phyloP scores from a whole-genome alignment of 306 rosid species.

The Herpetospermum pedunculosum region DNA sequence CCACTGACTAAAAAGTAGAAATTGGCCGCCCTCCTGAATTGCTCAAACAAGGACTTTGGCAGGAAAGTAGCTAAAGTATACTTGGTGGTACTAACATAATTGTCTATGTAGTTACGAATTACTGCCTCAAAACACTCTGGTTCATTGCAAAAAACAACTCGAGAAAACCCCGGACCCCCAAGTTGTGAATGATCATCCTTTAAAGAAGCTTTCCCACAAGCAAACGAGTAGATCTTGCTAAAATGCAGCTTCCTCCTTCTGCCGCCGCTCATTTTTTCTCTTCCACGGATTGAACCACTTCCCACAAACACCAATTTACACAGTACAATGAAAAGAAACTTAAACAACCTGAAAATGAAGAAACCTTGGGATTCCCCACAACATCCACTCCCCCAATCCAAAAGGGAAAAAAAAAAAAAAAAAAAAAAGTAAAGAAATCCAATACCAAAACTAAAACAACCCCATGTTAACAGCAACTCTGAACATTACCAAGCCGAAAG shows the following conservation, averaged over 20 bases:
- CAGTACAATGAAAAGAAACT: background rate
- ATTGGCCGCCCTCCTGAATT: constrained; percentile 94
- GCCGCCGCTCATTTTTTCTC: constrained; percentile 35
- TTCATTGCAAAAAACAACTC: constrained; percentile 69
- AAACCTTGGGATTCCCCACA: background rate
- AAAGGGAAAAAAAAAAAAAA: too few relatives aligned
- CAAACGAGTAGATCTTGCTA: constrained; percentile 80
- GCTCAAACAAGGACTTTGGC: constrained; percentile 93
- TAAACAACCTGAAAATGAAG: background rate
- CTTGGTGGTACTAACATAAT: constrained; percentile 71
- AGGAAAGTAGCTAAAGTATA: constrained; percentile 65
- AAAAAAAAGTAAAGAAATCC: background rate
- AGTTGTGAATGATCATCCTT: constrained; percentile 56
- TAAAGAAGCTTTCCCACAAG: constrained; percentile 49
- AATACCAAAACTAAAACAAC: background rate
- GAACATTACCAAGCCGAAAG: constrained; percentile 7
- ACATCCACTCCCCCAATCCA: background rate
- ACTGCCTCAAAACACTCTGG: constrained; percentile 42
- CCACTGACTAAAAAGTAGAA: constrained; percentile 76
- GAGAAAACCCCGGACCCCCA: constrained; percentile 71
- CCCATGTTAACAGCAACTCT: background rate
- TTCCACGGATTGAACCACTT: background rate
- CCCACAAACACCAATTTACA: background rate
- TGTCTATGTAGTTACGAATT: constrained; percentile 40
- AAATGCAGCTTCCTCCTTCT: constrained; percentile 42